Conservation (phyloP, 768 basidiomycete species). For the Glaciozyma martinii region DNA sequence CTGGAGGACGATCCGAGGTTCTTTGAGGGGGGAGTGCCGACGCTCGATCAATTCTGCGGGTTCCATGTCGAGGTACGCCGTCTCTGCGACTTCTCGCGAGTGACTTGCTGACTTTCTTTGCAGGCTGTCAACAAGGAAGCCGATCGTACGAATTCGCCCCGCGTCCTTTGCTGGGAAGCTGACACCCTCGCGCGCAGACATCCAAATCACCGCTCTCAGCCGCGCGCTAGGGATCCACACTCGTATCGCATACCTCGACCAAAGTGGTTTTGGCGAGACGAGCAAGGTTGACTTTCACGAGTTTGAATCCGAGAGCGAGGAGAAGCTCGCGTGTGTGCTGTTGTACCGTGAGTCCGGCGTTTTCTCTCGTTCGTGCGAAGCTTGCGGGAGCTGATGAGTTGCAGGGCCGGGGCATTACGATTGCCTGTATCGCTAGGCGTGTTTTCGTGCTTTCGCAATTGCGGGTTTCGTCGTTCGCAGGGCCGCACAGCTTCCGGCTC, state of each 20-base stretch:
- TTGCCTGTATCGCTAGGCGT: constrained; percentile 5
- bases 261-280: constrained; percentile 38
- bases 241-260: constrained; percentile 72
- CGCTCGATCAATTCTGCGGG: constrained; percentile 60
- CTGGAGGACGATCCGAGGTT: constrained; percentile 47
- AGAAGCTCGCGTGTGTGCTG: constrained; percentile 17
- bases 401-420: constrained; percentile 25
- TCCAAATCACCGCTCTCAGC: constrained; percentile 69
- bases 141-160: constrained; percentile 46
- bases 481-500: too few species aligned
- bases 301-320: constrained; percentile 47
- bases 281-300: constrained; percentile 59
- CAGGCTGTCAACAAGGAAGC: constrained; percentile 37
- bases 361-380: too few species aligned
- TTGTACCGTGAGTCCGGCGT: constrained; percentile 22
- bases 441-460: too few species aligned
- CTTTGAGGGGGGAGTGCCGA: constrained; percentile 49
- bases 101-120: constrained; percentile 46
- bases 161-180: background rate
- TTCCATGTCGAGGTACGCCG: constrained; percentile 60
- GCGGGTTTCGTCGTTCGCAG: too few species aligned
- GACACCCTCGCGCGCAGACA: constrained; percentile 40
- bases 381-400: too few species aligned
- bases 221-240: constrained; percentile 59
- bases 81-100: constrained; percentile 44